Conservation (phyloP, 306 rosid genomes). For the Trifolium dubium region DNA sequence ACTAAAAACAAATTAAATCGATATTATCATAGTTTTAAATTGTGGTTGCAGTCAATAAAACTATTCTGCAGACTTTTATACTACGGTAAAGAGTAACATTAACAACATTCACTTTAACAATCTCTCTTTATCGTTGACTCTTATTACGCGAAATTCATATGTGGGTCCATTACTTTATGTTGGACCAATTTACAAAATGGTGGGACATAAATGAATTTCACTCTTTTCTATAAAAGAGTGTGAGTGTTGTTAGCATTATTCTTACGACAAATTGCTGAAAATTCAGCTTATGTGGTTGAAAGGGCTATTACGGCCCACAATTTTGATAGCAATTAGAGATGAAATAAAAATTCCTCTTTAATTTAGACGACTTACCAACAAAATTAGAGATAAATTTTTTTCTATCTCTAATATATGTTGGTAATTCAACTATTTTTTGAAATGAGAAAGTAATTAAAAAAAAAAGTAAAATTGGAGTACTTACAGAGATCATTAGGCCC, state of each 20-base stretch:
- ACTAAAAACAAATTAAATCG: background rate
- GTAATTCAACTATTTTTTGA: background rate
- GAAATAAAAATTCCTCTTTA: background rate
- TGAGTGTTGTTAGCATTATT: too few species aligned
- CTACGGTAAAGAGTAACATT: background rate
- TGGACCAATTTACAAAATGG: too few species aligned
- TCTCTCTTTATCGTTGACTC: too few species aligned
- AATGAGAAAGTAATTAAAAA: background rate
- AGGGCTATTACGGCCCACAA: background rate
- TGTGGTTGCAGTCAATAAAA: background rate
- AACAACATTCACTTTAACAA: background rate
- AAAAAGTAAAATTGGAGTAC: slow-evolving; percentile 18
- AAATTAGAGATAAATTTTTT: background rate
- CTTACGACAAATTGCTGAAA: too few species aligned
- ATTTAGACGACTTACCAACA: background rate
- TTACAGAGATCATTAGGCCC: slow-evolving; percentile 77
- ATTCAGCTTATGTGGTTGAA: too few species aligned
- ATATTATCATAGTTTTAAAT: background rate
- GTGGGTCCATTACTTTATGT: too few species aligned
- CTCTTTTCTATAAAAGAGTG: too few species aligned
- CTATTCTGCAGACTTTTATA: too few species aligned
- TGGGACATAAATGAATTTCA: too few species aligned
- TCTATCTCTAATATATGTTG: background rate
- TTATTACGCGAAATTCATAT: too few species aligned
- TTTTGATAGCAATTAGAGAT: background rate